Base-by-base conservation (phyloP, 768 basidiomycete species). In the Sarcomyxa edulis region DNA sequence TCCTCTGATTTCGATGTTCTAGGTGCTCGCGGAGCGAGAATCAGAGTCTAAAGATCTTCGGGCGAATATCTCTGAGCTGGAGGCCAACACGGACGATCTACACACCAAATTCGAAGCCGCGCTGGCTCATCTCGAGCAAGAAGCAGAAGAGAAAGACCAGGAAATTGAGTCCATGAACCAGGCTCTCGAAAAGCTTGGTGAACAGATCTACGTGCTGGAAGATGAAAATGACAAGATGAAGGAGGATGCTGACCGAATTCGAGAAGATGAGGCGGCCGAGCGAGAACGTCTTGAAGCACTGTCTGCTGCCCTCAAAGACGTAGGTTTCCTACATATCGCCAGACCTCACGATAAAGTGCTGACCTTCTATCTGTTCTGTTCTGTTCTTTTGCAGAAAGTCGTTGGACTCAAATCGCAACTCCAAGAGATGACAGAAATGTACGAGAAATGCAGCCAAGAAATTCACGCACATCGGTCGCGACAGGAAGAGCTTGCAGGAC, bases 201-300 rank as follows among this genome's bases (percentile, higher is more conserved):
- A 88, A 44, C 78, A 81, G 38, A 75, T 96, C 7, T 92, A 86
- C 58, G 65, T 78, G 30, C 73, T 95, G 1, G 95, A 98, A 54
- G 90, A 95, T 43, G 85, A 92, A 52, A 76, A 81, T 37, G 90
- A 94, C 45, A 69, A 76, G 21, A 55, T 85, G 35, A 78, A 73
- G 52, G 87, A 90, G 48, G 84, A 90, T 32, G 65, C 68, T 35
- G 79, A 84, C 25, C 67, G 74, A 7, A 45, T 78, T 26, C 72
- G 78, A 36, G 84, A 91, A 42, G 87, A 91, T n/a, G 80, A 82
- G 32, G 66, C 59, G 7, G 72, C 73, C n/a, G 88, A 86, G 51
- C 67, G 74, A 18, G 84, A 86, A 42, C 64, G 78, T 29, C 61
- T 81, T 2, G 81, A 86, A 48, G 78, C 69, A 3, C 62, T 94